A percentile compares a stretch with the other conserved stretches of the same genome.
phyloP scores from a whole-genome alignment of 1,139 yeast species.

The Suhomyces maxii region DNA sequence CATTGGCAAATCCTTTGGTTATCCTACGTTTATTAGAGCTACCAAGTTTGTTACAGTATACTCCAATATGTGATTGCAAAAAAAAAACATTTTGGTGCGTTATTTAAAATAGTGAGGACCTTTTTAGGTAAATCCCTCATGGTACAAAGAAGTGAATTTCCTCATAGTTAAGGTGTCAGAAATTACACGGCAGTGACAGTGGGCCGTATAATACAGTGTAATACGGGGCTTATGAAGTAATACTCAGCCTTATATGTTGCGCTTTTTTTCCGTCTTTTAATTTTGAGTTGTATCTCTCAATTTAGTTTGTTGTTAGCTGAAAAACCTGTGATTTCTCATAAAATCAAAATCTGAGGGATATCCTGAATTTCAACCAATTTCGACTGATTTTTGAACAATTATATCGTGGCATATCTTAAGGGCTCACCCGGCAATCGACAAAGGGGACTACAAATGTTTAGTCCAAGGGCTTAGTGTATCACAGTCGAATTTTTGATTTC shows the following conservation, averaged over 20 bases:
- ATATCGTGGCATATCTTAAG: not conserved
- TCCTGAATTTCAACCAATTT: not conserved
- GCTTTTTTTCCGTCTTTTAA: not conserved
- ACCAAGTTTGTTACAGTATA: not conserved
- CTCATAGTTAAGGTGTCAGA: not conserved
- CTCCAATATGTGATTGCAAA: conserved; percentile 6
- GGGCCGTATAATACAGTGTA: not conserved
- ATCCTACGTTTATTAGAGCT: not conserved
- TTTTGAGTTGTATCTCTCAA: no score
- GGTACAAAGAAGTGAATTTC: conserved; percentile 5
- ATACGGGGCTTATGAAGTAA: not conserved
- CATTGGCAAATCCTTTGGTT: conserved; percentile 4
- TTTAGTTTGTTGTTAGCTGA: no score
- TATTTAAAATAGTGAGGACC: not conserved
- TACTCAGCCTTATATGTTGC: not conserved
- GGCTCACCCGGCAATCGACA: no score
- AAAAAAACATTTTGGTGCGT: conserved; percentile 3
- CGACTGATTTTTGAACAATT: not conserved
- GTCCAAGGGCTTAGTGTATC: no score
- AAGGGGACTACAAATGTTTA: no score
- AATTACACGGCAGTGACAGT: not conserved
- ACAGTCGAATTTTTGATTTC: no score
- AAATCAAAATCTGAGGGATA: not conserved
- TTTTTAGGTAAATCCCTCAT: conserved; percentile 9
- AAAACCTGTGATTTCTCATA: not conserved